These are phyloP conservation scores for Leccinum fuscescens DNA, from an alignment of 1,284 basidiomycete species.

Conservation along the genomic window DNA sequence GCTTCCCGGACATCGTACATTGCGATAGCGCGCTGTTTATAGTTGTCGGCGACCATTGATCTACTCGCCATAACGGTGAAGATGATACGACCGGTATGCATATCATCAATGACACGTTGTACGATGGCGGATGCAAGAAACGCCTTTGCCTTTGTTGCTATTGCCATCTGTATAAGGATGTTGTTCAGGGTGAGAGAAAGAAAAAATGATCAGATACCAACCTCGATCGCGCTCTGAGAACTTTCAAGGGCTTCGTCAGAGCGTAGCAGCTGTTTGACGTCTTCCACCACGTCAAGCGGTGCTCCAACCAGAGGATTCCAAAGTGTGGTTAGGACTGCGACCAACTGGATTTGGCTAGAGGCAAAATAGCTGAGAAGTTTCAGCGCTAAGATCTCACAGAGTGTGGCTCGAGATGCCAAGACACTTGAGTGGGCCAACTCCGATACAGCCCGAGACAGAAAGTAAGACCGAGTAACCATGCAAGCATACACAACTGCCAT, in stretches of 20 bases:
- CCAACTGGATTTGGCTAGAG: slow-evolving; percentile 68
- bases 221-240: slow-evolving; percentile 78
- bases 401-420: slow-evolving; percentile 65
- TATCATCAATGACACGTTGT: slow-evolving; percentile 80
- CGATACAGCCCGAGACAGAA: slow-evolving; percentile 36
- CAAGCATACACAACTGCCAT: slow-evolving; percentile 73
- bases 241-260: slow-evolving; percentile 52
- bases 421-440: slow-evolving; percentile 77
- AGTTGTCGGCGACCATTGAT: slow-evolving; percentile 82
- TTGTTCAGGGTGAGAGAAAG: neutral
- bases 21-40: slow-evolving; percentile 74
- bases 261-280: slow-evolving; percentile 57
- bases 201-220: slow-evolving; percentile 34
- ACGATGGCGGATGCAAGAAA: slow-evolving; percentile 79
- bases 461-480: slow-evolving; percentile 64
- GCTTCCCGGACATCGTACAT: slow-evolving; percentile 72
- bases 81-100: slow-evolving; percentile 72
- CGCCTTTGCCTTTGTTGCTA: slow-evolving; percentile 75
- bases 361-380: slow-evolving; percentile 79
- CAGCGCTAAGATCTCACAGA: slow-evolving; percentile 83
- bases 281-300: slow-evolving; percentile 59
- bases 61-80: slow-evolving; percentile 64
- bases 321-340: slow-evolving; percentile 70
- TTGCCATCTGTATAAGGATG: slow-evolving; percentile 66
- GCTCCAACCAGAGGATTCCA: slow-evolving; percentile 85